phyloP scores from a whole-genome alignment of 2,329 filamentous ascomycete species.

The Colletotrichum somersetense region DNA sequence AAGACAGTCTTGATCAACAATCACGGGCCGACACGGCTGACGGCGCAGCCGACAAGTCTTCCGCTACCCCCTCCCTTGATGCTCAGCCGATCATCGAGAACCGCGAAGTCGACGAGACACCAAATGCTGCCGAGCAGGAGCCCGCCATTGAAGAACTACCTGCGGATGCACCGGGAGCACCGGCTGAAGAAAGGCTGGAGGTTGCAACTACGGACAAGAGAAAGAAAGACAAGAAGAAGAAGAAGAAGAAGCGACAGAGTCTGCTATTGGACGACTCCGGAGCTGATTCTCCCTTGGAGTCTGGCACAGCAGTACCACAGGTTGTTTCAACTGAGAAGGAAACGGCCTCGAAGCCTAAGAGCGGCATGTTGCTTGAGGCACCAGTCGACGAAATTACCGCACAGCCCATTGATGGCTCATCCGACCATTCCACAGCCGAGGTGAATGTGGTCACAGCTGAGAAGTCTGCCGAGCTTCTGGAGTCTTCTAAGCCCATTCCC shows the following conservation, averaged over 20 bases:
- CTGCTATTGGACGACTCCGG: slow-evolving; percentile 15
- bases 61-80: not conserved
- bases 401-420: not conserved
- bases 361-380: not conserved
- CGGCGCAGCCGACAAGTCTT: not conserved
- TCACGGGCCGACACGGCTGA: not conserved
- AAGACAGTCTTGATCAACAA: not conserved
- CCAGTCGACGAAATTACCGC: not conserved
- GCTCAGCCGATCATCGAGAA: not conserved
- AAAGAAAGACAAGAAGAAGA: slow-evolving; percentile 55
- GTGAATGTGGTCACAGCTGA: not conserved
- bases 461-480: not conserved
- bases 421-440: not conserved
- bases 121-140: not conserved
- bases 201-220: slow-evolving; percentile 44
- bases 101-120: not conserved
- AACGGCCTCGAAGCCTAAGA: not conserved
- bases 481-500: not conserved
- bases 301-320: not conserved
- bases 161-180: not conserved
- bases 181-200: slow-evolving; percentile 30
- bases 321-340: not conserved
- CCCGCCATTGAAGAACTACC: not conserved
- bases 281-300: not conserved
- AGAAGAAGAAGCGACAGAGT: slow-evolving; percentile 50